A percentile compares a stretch with the other conserved stretches of the same genome.
These are phyloP conservation scores for Phycomyces blakesleeanus DNA, from an alignment of 192 early-diverging fungal genomes.

Conservation along the genomic window DNA sequence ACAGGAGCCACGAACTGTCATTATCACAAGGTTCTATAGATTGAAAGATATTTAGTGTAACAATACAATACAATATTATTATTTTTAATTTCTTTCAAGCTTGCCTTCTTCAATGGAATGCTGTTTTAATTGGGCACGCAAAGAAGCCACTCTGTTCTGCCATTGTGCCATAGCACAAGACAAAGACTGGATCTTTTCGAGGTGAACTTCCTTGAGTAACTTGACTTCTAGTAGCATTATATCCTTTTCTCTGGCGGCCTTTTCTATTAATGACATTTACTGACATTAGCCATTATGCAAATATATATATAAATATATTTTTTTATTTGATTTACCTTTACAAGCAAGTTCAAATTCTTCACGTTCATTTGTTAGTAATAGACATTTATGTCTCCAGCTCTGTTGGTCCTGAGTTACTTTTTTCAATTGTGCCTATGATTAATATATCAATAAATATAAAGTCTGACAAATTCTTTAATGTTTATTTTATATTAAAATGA, in stretches of 20 bases:
- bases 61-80: background rate
- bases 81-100: background rate
- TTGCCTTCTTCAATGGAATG: slow-evolving; percentile 13
- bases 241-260: slow-evolving; percentile 3
- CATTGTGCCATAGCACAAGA: slow-evolving; percentile 6
- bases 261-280: slow-evolving; percentile 1
- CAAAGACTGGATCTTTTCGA: slow-evolving; percentile 9
- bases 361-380: slow-evolving; percentile 13
- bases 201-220: slow-evolving; percentile 15
- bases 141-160: background rate
- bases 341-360: slow-evolving; percentile 1
- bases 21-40: background rate
- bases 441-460: too few species aligned
- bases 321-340: background rate
- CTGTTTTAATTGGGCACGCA: slow-evolving; percentile 4
- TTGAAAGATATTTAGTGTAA: too few species aligned
- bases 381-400: background rate
- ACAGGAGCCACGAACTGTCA: background rate
- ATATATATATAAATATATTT: too few species aligned
- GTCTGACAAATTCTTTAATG: too few species aligned
- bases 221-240: slow-evolving; percentile 5
- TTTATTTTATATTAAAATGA: too few species aligned
- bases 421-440: slow-evolving; percentile 8
- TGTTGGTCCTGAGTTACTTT: slow-evolving; percentile 12
- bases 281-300: background rate